A percentile compares a stretch with the other conserved stretches of the same genome.
These are phyloP conservation scores for Arthroderma sp. DNA, from an alignment of 2,329 filamentous ascomycete genomes.

Conservation along the genomic window DNA sequence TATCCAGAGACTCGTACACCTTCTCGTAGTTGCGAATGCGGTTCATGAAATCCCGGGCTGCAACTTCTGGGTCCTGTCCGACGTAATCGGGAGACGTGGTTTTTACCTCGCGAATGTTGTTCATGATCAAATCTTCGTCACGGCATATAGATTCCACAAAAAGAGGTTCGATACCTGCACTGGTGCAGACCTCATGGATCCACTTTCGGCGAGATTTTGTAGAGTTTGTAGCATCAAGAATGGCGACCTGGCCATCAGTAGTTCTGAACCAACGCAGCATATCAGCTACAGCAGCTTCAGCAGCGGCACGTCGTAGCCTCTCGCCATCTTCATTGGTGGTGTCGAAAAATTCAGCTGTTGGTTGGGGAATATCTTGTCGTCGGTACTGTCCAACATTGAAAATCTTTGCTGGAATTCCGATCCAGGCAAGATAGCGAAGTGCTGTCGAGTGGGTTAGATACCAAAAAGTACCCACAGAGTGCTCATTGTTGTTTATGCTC, in stretches of 20 bases:
- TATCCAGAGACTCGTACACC: conserved; percentile 86
- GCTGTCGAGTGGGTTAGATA: conserved; percentile 36
- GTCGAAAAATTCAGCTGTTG: conserved; percentile 90
- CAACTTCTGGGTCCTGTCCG: conserved; percentile 84
- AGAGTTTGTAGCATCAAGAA: conserved; percentile 93
- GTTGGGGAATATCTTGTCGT: conserved; percentile 76
- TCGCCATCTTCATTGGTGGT: conserved; percentile 81
- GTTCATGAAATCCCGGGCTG: conserved; percentile 81
- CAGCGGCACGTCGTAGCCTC: conserved; percentile 71
- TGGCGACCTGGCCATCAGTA: conserved; percentile 69
- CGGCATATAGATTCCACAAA: conserved; percentile 98
- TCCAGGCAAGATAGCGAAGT: conserved; percentile 89
- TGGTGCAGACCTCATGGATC: conserved; percentile 69
- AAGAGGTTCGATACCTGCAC: conserved; percentile 71
- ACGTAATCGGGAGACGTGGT: conserved; percentile 89
- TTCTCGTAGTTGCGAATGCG: conserved; percentile 96
- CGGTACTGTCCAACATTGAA: conserved; percentile 98
- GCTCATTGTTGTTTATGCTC: conserved; percentile 16
- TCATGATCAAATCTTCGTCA: conserved; percentile 91
- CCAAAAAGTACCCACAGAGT: not conserved
- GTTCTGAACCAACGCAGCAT: conserved; percentile 87
- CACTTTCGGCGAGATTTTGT: conserved; percentile 80
- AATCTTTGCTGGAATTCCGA: conserved; percentile 81
- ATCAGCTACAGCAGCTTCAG: conserved; percentile 80
- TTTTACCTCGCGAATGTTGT: conserved; percentile 95